A percentile compares a stretch with the other conserved stretches of the same genome.
Evolutionary conservation across 1,284 basidiomycete genomes (phyloP).

Genomic region (Taiwanofungus camphoratus): DNA sequence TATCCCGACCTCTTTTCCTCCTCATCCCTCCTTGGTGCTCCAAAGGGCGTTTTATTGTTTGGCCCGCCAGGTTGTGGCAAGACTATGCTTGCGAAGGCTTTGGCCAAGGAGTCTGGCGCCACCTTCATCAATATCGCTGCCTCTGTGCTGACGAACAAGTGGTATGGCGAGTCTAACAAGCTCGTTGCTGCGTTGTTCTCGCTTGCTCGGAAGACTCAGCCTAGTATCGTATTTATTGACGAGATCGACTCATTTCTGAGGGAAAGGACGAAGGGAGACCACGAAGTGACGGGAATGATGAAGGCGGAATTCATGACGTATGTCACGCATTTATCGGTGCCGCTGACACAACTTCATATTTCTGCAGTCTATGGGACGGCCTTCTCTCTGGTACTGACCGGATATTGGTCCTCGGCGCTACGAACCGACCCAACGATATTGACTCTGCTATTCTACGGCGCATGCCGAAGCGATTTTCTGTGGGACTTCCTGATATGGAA

Average conservation of each 20-base stretch:
- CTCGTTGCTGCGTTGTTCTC: constrained; percentile 85
- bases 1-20: constrained; percentile 87
- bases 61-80: constrained; percentile 94
- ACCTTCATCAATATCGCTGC: constrained; percentile 93
- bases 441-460: constrained; percentile 92
- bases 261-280: constrained; percentile 84
- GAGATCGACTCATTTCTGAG: constrained; percentile 88
- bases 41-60: constrained; percentile 80
- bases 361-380: constrained; percentile 88
- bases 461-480: constrained; percentile 97
- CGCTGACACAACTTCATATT: not conserved
- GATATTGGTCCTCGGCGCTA: constrained; percentile 93
- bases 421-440: constrained; percentile 93
- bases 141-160: constrained; percentile 81
- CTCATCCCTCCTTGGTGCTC: constrained; percentile 67
- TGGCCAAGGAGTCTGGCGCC: constrained; percentile 94
- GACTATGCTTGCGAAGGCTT: constrained; percentile 92
- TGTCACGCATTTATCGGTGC: constrained; percentile 26
- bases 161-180: constrained; percentile 99
- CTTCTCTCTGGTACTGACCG: constrained; percentile 80
- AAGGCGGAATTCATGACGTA: constrained; percentile 99
- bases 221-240: constrained; percentile 78
- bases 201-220: constrained; percentile 71
- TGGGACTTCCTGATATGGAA: constrained; percentile 75
- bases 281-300: constrained; percentile 99